These are phyloP conservation scores for Cladosporium oxysporum DNA, from an alignment of 2,329 filamentous ascomycete species.

Conservation along the genomic window DNA sequence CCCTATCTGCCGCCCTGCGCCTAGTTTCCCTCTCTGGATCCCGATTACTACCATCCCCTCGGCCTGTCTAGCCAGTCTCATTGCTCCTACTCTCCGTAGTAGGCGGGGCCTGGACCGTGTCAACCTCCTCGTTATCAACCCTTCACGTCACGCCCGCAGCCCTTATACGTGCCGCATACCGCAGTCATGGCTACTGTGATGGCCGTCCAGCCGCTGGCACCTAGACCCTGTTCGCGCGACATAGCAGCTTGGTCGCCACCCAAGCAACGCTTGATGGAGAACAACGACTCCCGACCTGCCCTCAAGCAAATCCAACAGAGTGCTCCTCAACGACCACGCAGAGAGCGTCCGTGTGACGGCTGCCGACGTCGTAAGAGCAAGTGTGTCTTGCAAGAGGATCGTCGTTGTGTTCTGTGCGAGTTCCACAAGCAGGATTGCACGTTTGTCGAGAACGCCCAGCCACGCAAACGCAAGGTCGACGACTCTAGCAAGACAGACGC, in stretches of 20 bases:
- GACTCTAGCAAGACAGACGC: conserved; percentile 42
- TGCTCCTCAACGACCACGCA: conserved; percentile 30
- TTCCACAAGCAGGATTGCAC: conserved; percentile 78
- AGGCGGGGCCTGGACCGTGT: conserved; percentile 18
- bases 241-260: conserved; percentile 49
- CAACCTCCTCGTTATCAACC: conserved; percentile 25
- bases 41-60: conserved; percentile 5
- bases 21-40: conserved; percentile 12
- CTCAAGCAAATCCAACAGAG: conserved; percentile 36
- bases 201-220: conserved; percentile 49
- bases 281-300: conserved; percentile 46
- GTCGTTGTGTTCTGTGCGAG: conserved; percentile 73
- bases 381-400: conserved; percentile 76
- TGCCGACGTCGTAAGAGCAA: conserved; percentile 73
- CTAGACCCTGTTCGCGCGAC: conserved; percentile 48
- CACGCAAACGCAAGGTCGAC: conserved; percentile 77
- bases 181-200: conserved; percentile 50
- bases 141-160: conserved; percentile 24
- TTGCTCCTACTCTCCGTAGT: conserved; percentile 22
- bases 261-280: conserved; percentile 40
- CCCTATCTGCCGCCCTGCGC: conserved; percentile 21
- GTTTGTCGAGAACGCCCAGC: conserved; percentile 72
- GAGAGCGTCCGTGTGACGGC: conserved; percentile 62
- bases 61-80: conserved; percentile 8
- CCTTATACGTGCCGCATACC: conserved; percentile 22